phyloP scores from a whole-genome alignment of 2,329 filamentous ascomycete species.

The Cytospora piceae region DNA sequence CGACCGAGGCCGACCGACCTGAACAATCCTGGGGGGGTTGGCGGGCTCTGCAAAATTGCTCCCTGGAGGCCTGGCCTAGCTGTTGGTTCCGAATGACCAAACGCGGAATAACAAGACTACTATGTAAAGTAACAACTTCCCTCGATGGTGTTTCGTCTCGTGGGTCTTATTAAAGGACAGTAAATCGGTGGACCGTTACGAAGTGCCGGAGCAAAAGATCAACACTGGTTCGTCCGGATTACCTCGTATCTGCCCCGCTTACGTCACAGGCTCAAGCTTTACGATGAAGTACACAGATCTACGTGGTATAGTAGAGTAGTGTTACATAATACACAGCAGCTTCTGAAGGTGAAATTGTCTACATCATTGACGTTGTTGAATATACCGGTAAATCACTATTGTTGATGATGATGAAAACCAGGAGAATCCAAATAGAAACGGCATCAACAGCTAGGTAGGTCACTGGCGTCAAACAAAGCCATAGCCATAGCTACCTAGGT shows the following conservation, averaged over 20 bases:
- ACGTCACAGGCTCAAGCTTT: not conserved
- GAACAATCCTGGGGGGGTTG: no score
- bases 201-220: not conserved
- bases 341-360: not conserved
- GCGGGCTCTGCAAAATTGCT: no score
- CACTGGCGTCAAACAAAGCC: no score
- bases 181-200: no score
- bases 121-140: no score
- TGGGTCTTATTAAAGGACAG: not conserved
- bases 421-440: not conserved
- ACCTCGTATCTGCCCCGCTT: not conserved
- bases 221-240: not conserved
- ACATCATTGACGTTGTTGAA: no score
- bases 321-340: not conserved
- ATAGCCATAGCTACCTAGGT: not conserved
- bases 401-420: no score
- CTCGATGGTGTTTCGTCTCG: not conserved
- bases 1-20: not conserved
- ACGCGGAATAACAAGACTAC: no score
- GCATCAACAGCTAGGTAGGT: not conserved
- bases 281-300: not conserved
- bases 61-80: not conserved
- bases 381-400: no score
- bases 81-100: not conserved
- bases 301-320: no score